Percentiles rank a stretch among this genome's conserved stretches.
These are phyloP conservation scores for Symbiodinium natans DNA, from an alignment of 73 alveolate genomes.

Conservation along the genomic window DNA sequence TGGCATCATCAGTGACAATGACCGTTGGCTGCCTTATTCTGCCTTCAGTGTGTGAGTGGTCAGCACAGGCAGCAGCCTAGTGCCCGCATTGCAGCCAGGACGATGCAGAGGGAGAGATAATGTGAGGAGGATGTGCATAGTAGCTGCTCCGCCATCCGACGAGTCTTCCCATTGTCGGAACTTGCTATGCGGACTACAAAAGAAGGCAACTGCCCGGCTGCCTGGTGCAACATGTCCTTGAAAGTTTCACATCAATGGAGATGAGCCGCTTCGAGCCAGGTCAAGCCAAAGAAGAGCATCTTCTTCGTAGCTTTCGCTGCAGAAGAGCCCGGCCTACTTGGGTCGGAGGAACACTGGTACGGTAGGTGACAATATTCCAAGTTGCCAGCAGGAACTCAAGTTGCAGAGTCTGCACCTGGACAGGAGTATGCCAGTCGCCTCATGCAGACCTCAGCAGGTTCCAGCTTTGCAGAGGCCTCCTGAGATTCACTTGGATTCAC, in stretches of 20 bases:
- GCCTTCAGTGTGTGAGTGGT: too few species aligned
- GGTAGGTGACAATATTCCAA: background rate
- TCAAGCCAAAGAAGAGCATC: conserved; percentile 54
- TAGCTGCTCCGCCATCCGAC: background rate
- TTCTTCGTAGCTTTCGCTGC: conserved; percentile 70
- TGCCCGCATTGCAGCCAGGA: conserved; percentile 8
- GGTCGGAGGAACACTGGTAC: conserved; percentile 30
- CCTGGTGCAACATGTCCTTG: background rate
- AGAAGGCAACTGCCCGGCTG: background rate
- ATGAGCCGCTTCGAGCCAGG: conserved; percentile 5
- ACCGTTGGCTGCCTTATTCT: background rate
- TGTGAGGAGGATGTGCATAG: background rate
- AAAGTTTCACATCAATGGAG: too few species aligned
- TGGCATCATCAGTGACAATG: conserved; percentile 76
- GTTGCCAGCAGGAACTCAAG: too few species aligned
- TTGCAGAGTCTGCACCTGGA: background rate
- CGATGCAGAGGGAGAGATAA: background rate
- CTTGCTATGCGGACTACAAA: background rate
- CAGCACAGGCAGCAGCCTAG: too few species aligned
- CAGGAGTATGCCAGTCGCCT: conserved; percentile 13
- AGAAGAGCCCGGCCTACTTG: conserved; percentile 87
- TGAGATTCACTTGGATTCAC: background rate
- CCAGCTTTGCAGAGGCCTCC: conserved; percentile 14
- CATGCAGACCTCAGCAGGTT: background rate
- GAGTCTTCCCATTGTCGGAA: background rate